phyloP scores from a whole-genome alignment of 2,329 filamentous ascomycete species.

The Verticillium nubilum region DNA sequence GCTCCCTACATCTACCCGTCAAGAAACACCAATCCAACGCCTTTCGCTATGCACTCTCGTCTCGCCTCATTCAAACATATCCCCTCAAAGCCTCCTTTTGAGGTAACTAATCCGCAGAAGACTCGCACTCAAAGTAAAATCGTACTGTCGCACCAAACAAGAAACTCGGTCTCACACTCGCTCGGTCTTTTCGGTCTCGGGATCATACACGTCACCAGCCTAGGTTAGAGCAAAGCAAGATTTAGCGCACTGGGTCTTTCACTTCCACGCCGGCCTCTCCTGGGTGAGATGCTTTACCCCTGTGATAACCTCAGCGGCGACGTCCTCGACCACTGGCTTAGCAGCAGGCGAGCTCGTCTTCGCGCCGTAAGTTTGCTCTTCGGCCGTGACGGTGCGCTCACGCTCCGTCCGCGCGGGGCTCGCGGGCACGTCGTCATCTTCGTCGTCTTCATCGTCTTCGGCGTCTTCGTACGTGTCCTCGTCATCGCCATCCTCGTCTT shows the following conservation, averaged over 20 bases:
- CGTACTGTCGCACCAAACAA: slow-evolving; percentile 4
- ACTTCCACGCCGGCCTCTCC: slow-evolving; percentile 29
- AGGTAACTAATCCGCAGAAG: background rate
- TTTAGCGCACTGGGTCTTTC: slow-evolving; percentile 13
- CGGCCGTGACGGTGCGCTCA: slow-evolving; percentile 8
- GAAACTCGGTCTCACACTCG: background rate
- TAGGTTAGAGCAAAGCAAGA: background rate
- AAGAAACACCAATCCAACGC: slow-evolving; percentile 6
- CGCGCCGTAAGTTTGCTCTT: slow-evolving; percentile 3
- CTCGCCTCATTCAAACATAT: background rate
- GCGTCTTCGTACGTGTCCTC: slow-evolving; percentile 28
- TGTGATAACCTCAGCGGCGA: slow-evolving; percentile 53
- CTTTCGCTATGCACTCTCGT: slow-evolving; percentile 9
- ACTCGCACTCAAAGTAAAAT: slow-evolving; percentile 5
- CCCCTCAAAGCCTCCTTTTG: background rate
- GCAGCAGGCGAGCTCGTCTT: slow-evolving; percentile 5
- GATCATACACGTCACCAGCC: background rate
- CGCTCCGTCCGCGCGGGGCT: slow-evolving; percentile 5
- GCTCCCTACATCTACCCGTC: background rate
- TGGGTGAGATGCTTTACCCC: slow-evolving; percentile 50
- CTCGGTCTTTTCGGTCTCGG: background rate
- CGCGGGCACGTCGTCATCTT: slow-evolving; percentile 13
- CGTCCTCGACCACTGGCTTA: slow-evolving; percentile 33
- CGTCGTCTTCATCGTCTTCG: slow-evolving; percentile 36
- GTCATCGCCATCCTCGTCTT: slow-evolving; percentile 27